These are phyloP conservation scores for Parasitella parasitica DNA, from an alignment of 371 early-diverging fungal genomes.

Conservation along the genomic window DNA sequence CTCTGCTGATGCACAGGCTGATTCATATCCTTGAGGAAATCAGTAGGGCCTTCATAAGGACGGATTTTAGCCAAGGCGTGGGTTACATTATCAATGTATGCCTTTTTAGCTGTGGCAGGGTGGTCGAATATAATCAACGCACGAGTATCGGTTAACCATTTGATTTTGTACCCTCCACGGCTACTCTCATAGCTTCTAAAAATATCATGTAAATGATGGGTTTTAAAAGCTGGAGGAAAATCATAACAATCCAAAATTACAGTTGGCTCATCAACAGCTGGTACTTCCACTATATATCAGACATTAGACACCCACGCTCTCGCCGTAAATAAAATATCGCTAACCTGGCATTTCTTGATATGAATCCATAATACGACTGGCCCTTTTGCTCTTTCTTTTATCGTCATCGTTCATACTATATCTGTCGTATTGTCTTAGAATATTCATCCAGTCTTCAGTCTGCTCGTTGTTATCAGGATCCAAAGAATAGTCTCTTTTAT, in stretches of 20 bases:
- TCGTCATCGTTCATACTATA: slow-evolving; percentile 30
- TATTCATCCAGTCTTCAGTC: slow-evolving; percentile 43
- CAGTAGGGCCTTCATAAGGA: slow-evolving; percentile 28
- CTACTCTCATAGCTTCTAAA: slow-evolving; percentile 53
- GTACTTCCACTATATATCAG: slow-evolving; percentile 32
- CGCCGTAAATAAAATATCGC: not conserved
- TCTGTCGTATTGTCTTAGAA: slow-evolving; percentile 49
- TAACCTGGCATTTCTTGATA: slow-evolving; percentile 42
- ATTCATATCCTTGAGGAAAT: slow-evolving; percentile 14
- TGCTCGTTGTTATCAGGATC: not conserved
- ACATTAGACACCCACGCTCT: not conserved
- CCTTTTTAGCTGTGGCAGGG: slow-evolving; percentile 57
- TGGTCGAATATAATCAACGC: slow-evolving; percentile 73
- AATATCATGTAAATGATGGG: slow-evolving; percentile 57
- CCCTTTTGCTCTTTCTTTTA: slow-evolving; percentile 32
- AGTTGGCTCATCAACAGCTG: slow-evolving; percentile 45
- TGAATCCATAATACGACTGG: slow-evolving; percentile 43
- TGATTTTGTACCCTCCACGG: slow-evolving; percentile 74
- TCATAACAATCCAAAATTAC: slow-evolving; percentile 51
- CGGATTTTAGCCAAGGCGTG: slow-evolving; percentile 27
- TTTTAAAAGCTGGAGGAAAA: slow-evolving; percentile 56
- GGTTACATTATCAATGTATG: slow-evolving; percentile 37
- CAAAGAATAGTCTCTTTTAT: not conserved
- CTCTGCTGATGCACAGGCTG: not conserved
- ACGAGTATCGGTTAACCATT: slow-evolving; percentile 74